A percentile compares a stretch with the other conserved stretches of the same genome.
Conservation (phyloP, 495 filamentous ascomycete species). For the Astrocystis sublimbata region DNA sequence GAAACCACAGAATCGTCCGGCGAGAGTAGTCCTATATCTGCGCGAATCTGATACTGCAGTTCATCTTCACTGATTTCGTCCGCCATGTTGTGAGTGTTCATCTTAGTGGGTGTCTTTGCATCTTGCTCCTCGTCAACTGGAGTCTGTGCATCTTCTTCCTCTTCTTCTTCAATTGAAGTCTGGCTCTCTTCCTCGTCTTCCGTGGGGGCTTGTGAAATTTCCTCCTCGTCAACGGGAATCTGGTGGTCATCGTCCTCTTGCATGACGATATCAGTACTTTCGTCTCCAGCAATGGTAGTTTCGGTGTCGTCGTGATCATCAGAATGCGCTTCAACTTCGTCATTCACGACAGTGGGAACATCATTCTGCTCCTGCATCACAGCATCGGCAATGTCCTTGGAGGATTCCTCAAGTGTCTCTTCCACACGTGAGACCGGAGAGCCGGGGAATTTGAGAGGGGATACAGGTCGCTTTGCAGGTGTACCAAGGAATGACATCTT, state of each 20-base stretch:
- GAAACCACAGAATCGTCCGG: slow-evolving; percentile 12
- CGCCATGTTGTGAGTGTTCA: background rate
- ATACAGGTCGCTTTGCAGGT: slow-evolving; percentile 28
- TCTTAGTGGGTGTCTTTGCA: background rate
- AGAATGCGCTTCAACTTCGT: background rate
- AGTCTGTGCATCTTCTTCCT: background rate
- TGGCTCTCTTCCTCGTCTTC: too few species aligned
- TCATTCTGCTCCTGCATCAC: background rate
- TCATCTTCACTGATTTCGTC: slow-evolving; percentile 12
- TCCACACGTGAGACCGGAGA: slow-evolving; percentile 10
- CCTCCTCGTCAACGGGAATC: background rate
- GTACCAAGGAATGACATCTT: slow-evolving; percentile 30
- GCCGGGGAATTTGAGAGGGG: slow-evolving; percentile 29
- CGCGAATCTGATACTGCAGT: slow-evolving; percentile 12
- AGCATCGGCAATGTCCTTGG: slow-evolving; percentile 4
- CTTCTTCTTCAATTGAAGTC: too few species aligned
- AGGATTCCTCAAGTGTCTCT: slow-evolving; percentile 13
- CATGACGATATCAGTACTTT: background rate
- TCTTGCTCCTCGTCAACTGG: slow-evolving; percentile 2
- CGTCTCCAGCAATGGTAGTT: background rate
- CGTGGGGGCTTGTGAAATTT: background rate
- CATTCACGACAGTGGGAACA: background rate
- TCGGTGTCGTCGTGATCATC: background rate
- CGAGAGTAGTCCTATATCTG: slow-evolving; percentile 1
- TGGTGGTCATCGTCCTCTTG: background rate